phyloP scores from a whole-genome alignment of 2,329 filamentous ascomycete species.

The Samsoniella hepiali region DNA sequence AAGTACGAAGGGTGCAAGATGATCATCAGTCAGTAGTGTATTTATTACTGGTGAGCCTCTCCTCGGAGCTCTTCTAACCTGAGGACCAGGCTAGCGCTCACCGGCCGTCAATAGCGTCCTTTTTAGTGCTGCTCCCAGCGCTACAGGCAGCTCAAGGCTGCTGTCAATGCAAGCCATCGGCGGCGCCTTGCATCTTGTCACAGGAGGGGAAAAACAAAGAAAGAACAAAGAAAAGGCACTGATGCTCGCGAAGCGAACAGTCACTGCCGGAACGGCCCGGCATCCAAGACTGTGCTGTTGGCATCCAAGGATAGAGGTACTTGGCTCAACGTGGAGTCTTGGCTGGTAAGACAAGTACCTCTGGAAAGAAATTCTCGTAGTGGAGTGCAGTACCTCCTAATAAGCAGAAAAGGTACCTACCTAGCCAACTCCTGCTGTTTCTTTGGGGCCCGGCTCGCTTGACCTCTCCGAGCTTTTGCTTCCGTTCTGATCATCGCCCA shows the following conservation, averaged over 20 bases:
- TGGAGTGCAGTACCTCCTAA: background rate
- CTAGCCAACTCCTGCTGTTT: background rate
- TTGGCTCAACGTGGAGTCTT: background rate
- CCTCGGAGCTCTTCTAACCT: background rate
- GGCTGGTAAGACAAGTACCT: background rate
- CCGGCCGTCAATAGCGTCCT: background rate
- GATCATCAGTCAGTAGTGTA: too few species aligned
- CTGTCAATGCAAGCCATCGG: background rate
- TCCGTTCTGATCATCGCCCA: background rate
- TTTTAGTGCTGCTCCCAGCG: background rate
- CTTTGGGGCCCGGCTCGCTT: background rate
- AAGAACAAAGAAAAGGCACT: background rate
- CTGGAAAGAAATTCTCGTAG: background rate
- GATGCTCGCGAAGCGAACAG: background rate
- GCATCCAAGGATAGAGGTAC: background rate
- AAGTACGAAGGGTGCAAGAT: too few species aligned
- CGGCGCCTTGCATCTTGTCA: background rate
- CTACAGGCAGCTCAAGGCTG: background rate
- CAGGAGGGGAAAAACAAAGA: background rate
- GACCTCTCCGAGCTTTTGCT: background rate
- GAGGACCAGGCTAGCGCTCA: conserved; percentile 5
- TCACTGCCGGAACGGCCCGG: background rate
- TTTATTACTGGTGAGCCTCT: background rate
- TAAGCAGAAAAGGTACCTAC: background rate
- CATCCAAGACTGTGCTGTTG: too few species aligned